Conservation (phyloP, 495 filamentous ascomycete species). For the Cladorrhinum samala region DNA sequence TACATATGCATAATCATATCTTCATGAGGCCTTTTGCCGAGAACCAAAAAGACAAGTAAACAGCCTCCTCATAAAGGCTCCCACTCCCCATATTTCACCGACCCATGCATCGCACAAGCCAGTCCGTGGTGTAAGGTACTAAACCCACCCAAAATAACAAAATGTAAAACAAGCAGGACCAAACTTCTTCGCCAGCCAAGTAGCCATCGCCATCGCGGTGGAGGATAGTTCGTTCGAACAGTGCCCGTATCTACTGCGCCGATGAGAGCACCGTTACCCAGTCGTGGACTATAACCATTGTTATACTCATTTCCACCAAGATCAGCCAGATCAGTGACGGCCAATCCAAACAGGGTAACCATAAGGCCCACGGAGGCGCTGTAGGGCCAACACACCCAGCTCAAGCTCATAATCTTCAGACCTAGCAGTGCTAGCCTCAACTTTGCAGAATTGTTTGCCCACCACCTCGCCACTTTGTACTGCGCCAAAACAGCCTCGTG, state of each 20-base stretch:
- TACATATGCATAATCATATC: conserved; percentile 14
- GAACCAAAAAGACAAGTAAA: background rate
- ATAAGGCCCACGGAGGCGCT: conserved; percentile 29
- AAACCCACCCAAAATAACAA: conserved; percentile 30
- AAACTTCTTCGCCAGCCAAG: conserved; percentile 34
- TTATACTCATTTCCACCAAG: conserved; percentile 4
- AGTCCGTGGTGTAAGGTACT: conserved; percentile 24
- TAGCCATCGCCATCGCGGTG: conserved; percentile 15
- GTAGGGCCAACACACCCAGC: conserved; percentile 41
- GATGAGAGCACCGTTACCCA: background rate
- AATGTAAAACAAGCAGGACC: conserved; percentile 33
- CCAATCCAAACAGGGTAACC: conserved; percentile 31
- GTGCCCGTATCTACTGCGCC: no score
- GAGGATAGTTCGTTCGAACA: no score
- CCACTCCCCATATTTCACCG: conserved; percentile 25
- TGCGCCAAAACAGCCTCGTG: conserved; percentile 26
- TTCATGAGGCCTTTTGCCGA: background rate
- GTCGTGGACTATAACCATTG: background rate
- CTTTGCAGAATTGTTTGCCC: conserved; percentile 19
- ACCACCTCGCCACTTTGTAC: conserved; percentile 22
- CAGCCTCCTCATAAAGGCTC: conserved; percentile 23
- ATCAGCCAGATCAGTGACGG: conserved; percentile 34
- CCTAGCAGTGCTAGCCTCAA: conserved; percentile 31
- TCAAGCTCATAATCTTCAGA: conserved; percentile 35
- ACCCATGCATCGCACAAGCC: conserved; percentile 29